Percentiles rank a stretch among this genome's conserved stretches.
Conservation (phyloP, 2,329 filamentous ascomycete genomes). For the Alternaria sp. region DNA sequence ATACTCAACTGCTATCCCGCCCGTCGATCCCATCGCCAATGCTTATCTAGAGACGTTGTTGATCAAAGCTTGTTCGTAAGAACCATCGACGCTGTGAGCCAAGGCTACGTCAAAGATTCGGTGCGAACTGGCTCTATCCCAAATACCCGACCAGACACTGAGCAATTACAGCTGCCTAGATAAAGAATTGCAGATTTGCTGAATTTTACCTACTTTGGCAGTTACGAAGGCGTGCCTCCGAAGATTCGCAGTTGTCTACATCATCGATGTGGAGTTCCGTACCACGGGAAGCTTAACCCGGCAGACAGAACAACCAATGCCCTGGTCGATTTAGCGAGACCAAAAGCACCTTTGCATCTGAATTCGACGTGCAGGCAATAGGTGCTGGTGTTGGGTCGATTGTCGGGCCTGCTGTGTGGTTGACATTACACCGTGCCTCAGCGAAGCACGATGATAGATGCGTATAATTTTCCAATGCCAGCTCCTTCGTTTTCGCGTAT, state of each 20-base stretch:
- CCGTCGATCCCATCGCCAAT: slow-evolving; percentile 4
- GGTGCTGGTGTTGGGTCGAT: neutral
- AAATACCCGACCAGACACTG: neutral
- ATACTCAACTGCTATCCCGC: neutral
- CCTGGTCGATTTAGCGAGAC: neutral
- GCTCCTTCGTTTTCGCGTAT: neutral
- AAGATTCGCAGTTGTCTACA: neutral
- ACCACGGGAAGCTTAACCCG: neutral
- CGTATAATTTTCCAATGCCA: neutral
- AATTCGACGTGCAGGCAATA: neutral
- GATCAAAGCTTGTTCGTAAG: neutral
- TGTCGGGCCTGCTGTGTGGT: neutral
- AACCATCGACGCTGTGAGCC: neutral
- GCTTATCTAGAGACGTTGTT: neutral
- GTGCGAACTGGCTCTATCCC: neutral
- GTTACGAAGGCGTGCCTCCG: neutral
- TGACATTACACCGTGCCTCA: neutral
- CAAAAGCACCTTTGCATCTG: neutral
- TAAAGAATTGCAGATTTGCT: neutral
- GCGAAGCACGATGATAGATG: neutral
- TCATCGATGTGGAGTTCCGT: neutral
- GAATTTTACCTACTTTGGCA: neutral
- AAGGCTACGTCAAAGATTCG: neutral
- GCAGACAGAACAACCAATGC: neutral
- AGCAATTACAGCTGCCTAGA: neutral